Evolutionary conservation across 345 rosid species (phyloP).

Genomic region (Populus alba): DNA sequence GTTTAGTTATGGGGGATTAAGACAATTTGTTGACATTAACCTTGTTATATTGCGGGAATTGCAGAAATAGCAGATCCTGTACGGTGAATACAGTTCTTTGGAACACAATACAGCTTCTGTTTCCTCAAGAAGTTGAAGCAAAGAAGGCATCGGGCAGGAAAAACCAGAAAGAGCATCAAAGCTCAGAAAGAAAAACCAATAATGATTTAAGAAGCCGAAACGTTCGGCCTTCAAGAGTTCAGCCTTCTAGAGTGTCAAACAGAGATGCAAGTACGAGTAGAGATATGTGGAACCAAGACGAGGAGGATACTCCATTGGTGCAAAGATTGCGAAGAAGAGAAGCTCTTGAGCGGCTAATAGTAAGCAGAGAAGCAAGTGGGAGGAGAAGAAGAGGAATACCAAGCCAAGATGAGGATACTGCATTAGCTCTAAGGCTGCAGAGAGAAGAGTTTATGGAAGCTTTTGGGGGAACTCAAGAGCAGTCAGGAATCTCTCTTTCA

Average conservation of each 20-base stretch:
- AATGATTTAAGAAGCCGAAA: conserved; percentile 11
- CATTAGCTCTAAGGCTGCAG: conserved; percentile 77
- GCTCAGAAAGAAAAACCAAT: conserved; percentile 13
- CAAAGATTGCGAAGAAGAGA: conserved; percentile 70
- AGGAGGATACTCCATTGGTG: conserved; percentile 55
- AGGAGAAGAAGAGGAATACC: conserved; percentile 34
- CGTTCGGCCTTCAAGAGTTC: background rate
- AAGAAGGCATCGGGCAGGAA: conserved; percentile 50
- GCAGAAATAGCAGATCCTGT: conserved; percentile 82
- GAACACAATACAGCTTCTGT: conserved; percentile 95
- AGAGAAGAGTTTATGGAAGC: conserved; percentile 76
- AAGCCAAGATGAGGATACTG: conserved; percentile 71
- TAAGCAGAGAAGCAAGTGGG: conserved; percentile 11
- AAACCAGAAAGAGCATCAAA: conserved; percentile 24
- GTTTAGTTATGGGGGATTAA: background rate
- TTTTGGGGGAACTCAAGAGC: conserved; percentile 34
- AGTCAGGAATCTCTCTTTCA: conserved; percentile 32
- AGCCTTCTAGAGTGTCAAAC: conserved; percentile 17
- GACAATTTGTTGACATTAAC: background rate
- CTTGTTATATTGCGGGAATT: conserved; percentile 1
- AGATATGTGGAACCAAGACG: conserved; percentile 42
- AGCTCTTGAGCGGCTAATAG: conserved; percentile 19
- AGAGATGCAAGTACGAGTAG: conserved; percentile 35
- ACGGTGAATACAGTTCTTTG: conserved; percentile 89
- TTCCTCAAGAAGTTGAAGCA: conserved; percentile 80